Evolutionary conservation across 2,329 filamentous ascomycete genomes (phyloP).

Genomic region (Penicillium sp.): DNA sequence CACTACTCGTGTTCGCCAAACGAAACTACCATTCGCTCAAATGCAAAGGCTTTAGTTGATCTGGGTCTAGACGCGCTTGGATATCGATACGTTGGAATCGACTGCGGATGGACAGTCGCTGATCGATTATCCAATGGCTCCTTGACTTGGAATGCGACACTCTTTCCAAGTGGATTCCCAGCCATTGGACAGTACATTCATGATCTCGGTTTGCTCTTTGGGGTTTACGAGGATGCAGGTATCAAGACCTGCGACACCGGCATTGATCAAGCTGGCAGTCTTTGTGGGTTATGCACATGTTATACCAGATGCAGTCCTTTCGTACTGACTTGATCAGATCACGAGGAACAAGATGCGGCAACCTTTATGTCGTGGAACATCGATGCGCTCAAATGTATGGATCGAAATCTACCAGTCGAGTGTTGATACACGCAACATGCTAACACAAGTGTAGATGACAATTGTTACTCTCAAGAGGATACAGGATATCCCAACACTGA

Average conservation of each 20-base stretch:
- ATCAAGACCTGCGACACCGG: conserved; percentile 42
- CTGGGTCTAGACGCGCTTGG: conserved; percentile 55
- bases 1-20: conserved; percentile 54
- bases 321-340: conserved; percentile 30
- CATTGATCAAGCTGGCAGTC: conserved; percentile 37
- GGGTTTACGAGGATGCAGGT: conserved; percentile 50
- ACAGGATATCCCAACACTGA: conserved; percentile 46
- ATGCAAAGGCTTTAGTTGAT: conserved; percentile 57
- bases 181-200: conserved; percentile 45
- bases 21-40: conserved; percentile 53
- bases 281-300: conserved; percentile 28
- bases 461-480: conserved; percentile 50
- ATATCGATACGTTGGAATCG: conserved; percentile 59
- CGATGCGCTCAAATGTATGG: conserved; percentile 55
- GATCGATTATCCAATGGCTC: conserved; percentile 40
- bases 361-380: conserved; percentile 37
- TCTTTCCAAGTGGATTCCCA: conserved; percentile 47
- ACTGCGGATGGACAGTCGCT: conserved; percentile 59
- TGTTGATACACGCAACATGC: neutral
- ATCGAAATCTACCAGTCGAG: neutral
- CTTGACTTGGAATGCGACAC: conserved; percentile 44
- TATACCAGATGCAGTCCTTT: neutral
- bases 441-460: conserved; percentile 44
- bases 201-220: conserved; percentile 43
- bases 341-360: conserved; percentile 47